These are phyloP conservation scores for Xanthoparmelia taractica DNA, from an alignment of 495 filamentous ascomycete species.

Conservation along the genomic window DNA sequence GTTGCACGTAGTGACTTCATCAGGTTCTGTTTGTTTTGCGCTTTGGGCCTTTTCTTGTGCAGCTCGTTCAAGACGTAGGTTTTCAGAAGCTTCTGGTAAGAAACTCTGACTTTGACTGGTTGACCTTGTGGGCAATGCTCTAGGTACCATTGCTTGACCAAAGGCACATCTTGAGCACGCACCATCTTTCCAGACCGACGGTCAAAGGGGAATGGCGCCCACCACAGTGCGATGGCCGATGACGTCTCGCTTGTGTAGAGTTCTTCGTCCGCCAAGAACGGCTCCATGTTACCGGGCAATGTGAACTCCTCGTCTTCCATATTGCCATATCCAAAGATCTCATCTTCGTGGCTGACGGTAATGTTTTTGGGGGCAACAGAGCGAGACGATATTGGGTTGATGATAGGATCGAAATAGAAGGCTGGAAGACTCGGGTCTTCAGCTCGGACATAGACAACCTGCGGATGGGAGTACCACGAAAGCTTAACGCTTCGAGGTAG, in stretches of 20 bases:
- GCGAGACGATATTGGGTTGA: slow-evolving; percentile 95
- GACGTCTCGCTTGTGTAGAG: slow-evolving; percentile 85
- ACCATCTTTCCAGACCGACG: slow-evolving; percentile 96
- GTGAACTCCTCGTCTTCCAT: slow-evolving; percentile 79
- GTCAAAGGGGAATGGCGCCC: slow-evolving; percentile 96
- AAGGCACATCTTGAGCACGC: slow-evolving; percentile 88
- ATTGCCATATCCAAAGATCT: slow-evolving; percentile 80
- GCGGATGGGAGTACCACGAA: slow-evolving; percentile 89
- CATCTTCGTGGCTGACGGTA: slow-evolving; percentile 86
- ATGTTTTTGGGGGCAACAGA: slow-evolving; percentile 93
- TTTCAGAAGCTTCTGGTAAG: slow-evolving; percentile 97
- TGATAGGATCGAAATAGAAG: slow-evolving; percentile 95
- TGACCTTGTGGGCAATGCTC: slow-evolving; percentile 90
- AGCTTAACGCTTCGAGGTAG: slow-evolving; percentile 89
- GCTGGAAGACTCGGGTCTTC: slow-evolving; percentile 87
- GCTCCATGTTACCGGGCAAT: slow-evolving; percentile 70
- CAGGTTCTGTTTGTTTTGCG: slow-evolving; percentile 88
- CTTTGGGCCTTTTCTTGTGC: slow-evolving; percentile 89
- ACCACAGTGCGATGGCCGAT: slow-evolving; percentile 91
- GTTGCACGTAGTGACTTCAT: slow-evolving; percentile 85
- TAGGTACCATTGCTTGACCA: slow-evolving; percentile 98
- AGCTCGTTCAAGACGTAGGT: slow-evolving; percentile 94
- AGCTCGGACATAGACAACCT: slow-evolving; percentile 80
- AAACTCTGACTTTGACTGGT: slow-evolving; percentile 97
- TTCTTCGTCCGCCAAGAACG: slow-evolving; percentile 85